Conservation (phyloP, 768 basidiomycete genomes). For the Kwoniella heveanensis region DNA sequence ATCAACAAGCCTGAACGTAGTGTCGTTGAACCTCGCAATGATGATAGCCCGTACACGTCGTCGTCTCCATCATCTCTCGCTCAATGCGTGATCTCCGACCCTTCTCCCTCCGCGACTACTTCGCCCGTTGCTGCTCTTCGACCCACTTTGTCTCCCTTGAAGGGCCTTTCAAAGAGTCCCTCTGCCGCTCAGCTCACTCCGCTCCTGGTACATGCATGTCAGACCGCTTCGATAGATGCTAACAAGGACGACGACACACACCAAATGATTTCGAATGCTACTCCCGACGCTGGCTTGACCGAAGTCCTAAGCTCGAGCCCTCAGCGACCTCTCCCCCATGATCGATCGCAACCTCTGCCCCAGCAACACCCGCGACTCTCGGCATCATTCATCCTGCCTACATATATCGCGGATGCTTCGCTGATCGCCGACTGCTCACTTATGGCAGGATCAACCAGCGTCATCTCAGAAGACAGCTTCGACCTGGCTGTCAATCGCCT, state of each 20-base stretch:
- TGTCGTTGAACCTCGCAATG: not conserved
- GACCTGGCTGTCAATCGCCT: constrained; percentile 16
- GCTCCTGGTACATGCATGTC: not conserved
- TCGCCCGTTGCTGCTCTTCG: not conserved
- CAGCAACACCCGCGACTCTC: constrained; percentile 14
- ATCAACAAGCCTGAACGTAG: not conserved
- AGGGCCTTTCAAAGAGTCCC: not conserved
- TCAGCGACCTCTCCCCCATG: not conserved
- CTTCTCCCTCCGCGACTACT: too few species aligned
- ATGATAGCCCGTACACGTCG: not conserved
- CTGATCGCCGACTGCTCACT: constrained; percentile 21
- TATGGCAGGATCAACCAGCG: constrained; percentile 8
- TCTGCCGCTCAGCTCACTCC: not conserved
- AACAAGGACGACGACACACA: not conserved
- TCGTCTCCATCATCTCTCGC: too few species aligned
- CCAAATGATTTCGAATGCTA: too few species aligned
- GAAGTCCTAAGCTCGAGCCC: too few species aligned
- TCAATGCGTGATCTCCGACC: too few species aligned
- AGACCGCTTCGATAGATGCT: not conserved
- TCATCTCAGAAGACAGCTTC: constrained; percentile 17
- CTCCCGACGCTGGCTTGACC: too few species aligned
- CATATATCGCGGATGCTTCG: constrained; percentile 16
- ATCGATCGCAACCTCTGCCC: not conserved
- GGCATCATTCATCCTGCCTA: constrained; percentile 19
- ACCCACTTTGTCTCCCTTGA: not conserved